Evolutionary conservation across 352 stramenopile genomes (phyloP).

Genomic region (Phytophthora hybrid): DNA sequence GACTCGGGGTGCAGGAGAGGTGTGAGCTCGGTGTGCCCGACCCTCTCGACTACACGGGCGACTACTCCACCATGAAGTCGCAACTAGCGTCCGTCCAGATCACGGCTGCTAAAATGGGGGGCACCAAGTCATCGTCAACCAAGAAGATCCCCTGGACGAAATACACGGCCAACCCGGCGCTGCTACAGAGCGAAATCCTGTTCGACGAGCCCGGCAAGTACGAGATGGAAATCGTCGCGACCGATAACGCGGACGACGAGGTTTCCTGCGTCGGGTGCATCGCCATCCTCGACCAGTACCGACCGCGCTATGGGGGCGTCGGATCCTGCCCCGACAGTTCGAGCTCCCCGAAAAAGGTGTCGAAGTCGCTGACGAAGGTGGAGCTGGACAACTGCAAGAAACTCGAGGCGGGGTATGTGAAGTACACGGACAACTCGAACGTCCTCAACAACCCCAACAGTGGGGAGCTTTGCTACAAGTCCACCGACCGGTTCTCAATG

Average conservation of each 20-base stretch:
- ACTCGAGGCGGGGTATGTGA: neutral
- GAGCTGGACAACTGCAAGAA: neutral
- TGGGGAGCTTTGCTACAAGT: neutral
- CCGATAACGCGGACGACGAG: conserved; percentile 22
- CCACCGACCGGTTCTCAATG: neutral
- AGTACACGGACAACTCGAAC: conserved; percentile 5
- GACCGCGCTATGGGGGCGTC: conserved; percentile 1
- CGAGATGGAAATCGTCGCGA: conserved; percentile 32
- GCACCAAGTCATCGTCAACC: no score
- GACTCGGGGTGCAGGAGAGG: conserved; percentile 1
- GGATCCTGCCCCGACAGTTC: neutral
- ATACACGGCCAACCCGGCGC: neutral
- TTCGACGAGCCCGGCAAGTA: conserved; percentile 39
- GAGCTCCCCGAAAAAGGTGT: neutral
- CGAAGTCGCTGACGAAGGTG: neutral
- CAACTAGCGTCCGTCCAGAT: no score
- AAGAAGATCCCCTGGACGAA: no score
- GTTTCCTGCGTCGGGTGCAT: conserved; percentile 34
- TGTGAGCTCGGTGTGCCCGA: conserved; percentile 7
- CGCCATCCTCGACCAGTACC: conserved; percentile 31
- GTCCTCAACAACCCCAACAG: conserved; percentile 18
- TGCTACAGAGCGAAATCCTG: conserved; percentile 16
- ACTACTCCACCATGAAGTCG: no score
- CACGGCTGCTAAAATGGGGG: no score
- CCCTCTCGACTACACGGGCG: neutral